These are phyloP conservation scores for Malus sieversii DNA, from an alignment of 306 rosid genomes.

Conservation along the genomic window DNA sequence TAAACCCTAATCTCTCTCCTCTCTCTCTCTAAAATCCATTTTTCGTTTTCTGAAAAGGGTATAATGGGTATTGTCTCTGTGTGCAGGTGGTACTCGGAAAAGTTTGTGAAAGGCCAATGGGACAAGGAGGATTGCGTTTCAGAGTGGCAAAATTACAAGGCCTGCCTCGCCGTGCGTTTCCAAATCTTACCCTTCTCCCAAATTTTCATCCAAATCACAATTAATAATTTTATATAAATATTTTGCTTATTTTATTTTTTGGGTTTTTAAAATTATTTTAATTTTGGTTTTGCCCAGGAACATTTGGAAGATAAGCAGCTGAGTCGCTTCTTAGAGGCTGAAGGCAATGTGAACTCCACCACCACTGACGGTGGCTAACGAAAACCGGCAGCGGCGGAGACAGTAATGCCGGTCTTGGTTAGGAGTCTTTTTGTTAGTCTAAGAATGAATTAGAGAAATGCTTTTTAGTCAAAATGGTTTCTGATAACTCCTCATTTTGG, in stretches of 20 bases:
- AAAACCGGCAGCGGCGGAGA: not conserved
- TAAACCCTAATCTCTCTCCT: not conserved
- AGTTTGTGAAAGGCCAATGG: constrained; percentile 67
- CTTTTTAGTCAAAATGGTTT: too few species aligned
- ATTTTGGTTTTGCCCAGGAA: constrained; percentile 33
- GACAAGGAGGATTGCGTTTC: constrained; percentile 62
- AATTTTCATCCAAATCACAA: not conserved
- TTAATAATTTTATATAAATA: not conserved
- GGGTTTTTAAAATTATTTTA: not conserved
- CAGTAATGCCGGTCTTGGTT: too few species aligned
- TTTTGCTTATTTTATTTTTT: not conserved
- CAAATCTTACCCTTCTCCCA: not conserved
- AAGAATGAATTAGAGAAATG: not conserved
- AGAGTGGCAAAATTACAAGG: constrained; percentile 78
- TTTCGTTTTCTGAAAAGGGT: not conserved
- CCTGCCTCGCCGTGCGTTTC: constrained; percentile 60
- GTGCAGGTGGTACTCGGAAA: constrained; percentile 77
- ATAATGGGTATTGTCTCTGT: not conserved
- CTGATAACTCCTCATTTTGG: too few species aligned
- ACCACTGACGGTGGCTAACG: constrained; percentile 19
- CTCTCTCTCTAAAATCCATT: constrained; percentile 9
- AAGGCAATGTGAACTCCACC: constrained; percentile 15
- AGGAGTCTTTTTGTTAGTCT: not conserved
- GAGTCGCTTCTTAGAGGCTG: constrained; percentile 68
- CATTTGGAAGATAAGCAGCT: constrained; percentile 63